Percentiles rank a stretch among this genome's conserved stretches.
These are phyloP conservation scores for Colletotrichum sp. DNA, from an alignment of 2,329 filamentous ascomycete species.

Conservation along the genomic window DNA sequence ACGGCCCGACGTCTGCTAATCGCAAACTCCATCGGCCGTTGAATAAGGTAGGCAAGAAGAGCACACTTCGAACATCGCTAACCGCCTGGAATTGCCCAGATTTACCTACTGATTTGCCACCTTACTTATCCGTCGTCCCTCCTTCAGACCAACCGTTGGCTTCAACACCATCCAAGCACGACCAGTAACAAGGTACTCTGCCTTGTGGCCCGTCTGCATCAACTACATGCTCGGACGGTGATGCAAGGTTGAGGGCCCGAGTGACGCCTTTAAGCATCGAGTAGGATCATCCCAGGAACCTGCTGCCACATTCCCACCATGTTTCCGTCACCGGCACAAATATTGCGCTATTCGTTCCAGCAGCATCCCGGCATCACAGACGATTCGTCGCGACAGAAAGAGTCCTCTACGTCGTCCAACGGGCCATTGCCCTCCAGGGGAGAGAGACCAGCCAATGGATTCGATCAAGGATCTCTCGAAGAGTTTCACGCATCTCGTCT, in stretches of 20 bases:
- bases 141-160: not conserved
- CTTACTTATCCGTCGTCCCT: not conserved
- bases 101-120: not conserved
- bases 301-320: not conserved
- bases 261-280: slow-evolving; percentile 3
- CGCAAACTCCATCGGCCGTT: not conserved
- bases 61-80: not conserved
- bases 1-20: not conserved
- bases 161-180: not conserved
- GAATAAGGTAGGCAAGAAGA: not conserved
- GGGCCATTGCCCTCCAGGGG: not conserved
- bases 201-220: not conserved
- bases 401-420: not conserved
- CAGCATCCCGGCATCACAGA: not conserved
- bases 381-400: not conserved
- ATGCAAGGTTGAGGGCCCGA: slow-evolving; percentile 14
- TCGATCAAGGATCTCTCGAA: not conserved
- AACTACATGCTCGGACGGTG: not conserved
- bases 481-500: not conserved
- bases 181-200: not conserved
- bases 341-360: slow-evolving; percentile 25
- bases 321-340: slow-evolving; percentile 29
- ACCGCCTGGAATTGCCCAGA: not conserved
- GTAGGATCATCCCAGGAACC: not conserved
- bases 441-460: not conserved